phyloP scores from a whole-genome alignment of 176 grass and related monocot species.

The Zoysia japonica region DNA sequence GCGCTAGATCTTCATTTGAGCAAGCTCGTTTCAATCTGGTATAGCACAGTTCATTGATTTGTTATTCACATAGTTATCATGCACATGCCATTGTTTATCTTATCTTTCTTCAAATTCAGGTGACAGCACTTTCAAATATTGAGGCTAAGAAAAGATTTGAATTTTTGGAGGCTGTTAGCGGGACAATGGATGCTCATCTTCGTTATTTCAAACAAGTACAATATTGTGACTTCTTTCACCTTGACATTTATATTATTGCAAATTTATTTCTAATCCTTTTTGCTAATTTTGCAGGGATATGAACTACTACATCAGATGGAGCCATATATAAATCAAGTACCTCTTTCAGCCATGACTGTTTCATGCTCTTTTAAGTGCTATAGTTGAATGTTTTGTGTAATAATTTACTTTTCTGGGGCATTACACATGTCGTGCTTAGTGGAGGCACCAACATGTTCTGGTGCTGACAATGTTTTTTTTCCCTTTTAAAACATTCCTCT shows the following conservation, averaged over 20 bases:
- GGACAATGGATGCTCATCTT: conserved; percentile 99
- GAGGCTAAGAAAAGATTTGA: conserved; percentile 99
- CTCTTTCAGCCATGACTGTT: conserved; percentile 32
- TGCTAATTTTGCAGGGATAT: conserved; percentile 79
- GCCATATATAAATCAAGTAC: conserved; percentile 95
- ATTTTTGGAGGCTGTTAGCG: conserved; percentile 99
- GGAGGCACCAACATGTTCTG: not conserved
- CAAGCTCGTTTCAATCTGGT: conserved; percentile 96
- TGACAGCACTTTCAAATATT: conserved; percentile 94
- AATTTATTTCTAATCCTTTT: conserved; percentile 19
- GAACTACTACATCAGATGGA: conserved; percentile 98
- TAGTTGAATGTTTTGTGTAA: conserved; percentile 17
- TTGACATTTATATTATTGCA: conserved; percentile 33
- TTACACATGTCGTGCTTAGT: not conserved
- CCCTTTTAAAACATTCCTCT: conserved; percentile 30
- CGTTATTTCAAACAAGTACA: conserved; percentile 99
- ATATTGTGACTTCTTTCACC: conserved; percentile 32
- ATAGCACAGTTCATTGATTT: conserved; percentile 33
- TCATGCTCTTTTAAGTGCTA: conserved; percentile 6
- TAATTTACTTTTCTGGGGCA: conserved; percentile 2
- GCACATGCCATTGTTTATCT: conserved; percentile 24
- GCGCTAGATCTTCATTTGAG: conserved; percentile 95
- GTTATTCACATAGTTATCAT: conserved; percentile 21
- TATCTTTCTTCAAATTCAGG: conserved; percentile 47
- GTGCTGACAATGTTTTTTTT: conserved; percentile 18